Conservation (phyloP, 345 rosid genomes). For the Murraya paniculata region DNA sequence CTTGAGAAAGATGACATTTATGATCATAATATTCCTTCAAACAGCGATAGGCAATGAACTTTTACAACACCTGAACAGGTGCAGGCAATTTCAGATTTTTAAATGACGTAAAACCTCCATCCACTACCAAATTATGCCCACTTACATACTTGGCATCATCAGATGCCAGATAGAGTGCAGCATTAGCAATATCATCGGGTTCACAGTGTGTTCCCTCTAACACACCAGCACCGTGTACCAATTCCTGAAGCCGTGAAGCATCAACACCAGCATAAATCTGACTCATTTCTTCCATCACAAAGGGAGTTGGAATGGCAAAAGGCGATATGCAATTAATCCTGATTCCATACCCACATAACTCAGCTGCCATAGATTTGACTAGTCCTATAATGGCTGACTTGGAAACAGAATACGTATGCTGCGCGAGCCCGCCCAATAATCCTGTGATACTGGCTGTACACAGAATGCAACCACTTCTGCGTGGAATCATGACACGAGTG, state of each 20-base stretch:
- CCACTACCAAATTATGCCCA: constrained; percentile 86
- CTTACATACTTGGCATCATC: constrained; percentile 81
- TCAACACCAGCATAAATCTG: constrained; percentile 38
- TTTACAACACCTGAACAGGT: constrained; percentile 37
- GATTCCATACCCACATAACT: constrained; percentile 59
- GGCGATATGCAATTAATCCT: constrained; percentile 84
- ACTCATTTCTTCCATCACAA: constrained; percentile 59
- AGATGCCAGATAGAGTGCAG: constrained; percentile 75
- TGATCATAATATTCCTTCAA: neutral
- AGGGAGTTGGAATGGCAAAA: constrained; percentile 61
- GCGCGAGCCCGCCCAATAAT: constrained; percentile 63
- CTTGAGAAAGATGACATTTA: neutral
- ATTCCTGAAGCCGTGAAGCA: constrained; percentile 27
- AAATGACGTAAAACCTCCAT: constrained; percentile 81
- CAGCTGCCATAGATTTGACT: constrained; percentile 65
- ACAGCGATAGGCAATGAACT: neutral
- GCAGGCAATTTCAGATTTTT: constrained; percentile 51
- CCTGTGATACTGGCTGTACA: constrained; percentile 78
- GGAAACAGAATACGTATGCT: constrained; percentile 62
- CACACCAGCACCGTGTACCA: constrained; percentile 43
- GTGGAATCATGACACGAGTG: constrained; percentile 77
- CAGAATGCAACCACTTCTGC: constrained; percentile 53
- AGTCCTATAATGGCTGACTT: constrained; percentile 58
- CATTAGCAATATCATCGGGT: constrained; percentile 73
- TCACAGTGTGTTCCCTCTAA: constrained; percentile 61